Evolutionary conservation across 2,329 filamentous ascomycete species (phyloP), one percentile per base, ranked within the genome.

Genomic region (Fusarium tjaetaba): DNA sequence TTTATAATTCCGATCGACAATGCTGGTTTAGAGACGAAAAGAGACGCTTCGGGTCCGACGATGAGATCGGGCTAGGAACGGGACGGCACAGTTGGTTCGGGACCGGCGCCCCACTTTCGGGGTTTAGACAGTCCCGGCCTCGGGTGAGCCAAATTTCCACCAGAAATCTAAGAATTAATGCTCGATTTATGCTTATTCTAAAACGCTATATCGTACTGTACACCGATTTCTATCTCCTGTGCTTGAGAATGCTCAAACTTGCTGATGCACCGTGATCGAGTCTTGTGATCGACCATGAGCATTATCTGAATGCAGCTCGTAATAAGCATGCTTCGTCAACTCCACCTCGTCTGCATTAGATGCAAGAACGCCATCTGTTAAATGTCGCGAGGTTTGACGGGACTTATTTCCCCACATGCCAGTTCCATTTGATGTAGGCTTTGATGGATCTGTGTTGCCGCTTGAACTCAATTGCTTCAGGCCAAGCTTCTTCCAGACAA

Each of bases 41-140:
- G 30, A 6, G 4, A 34, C 1, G 9, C 10, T 34, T 45, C 53
- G 53, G 53, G 28, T 2, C 53, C 53, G 39, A 46, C 7, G 13
- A 1, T 34, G 14, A 22, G 11, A 15, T 8, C 26, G 28, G 15
- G 28, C n/a, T 16, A 7, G 3, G 18, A 20, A 28, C 34, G 7
- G 51, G 51, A 39, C 51, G 20, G 51, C 13, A 22, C 24, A 53
- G 7, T 18, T 39, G 7, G 28, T 4, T 43, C 53, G 53, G 53
- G 30, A 45, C 53, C 39, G 53, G 28, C 8, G 28, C n/a, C 30
- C 53, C 53, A 57, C 53, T 34, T n/a, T 57, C 53, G 53, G 53
- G 2, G 14, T n/a, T 2, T 57, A 57, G 28, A 57, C 3, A 34
- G 18, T 32, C 53, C 53, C 53, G 15, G 39, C 0, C 15, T 46